Evolutionary conservation across 2,329 filamentous ascomycete genomes (phyloP).

Genomic region (Blumeriella jaapii): DNA sequence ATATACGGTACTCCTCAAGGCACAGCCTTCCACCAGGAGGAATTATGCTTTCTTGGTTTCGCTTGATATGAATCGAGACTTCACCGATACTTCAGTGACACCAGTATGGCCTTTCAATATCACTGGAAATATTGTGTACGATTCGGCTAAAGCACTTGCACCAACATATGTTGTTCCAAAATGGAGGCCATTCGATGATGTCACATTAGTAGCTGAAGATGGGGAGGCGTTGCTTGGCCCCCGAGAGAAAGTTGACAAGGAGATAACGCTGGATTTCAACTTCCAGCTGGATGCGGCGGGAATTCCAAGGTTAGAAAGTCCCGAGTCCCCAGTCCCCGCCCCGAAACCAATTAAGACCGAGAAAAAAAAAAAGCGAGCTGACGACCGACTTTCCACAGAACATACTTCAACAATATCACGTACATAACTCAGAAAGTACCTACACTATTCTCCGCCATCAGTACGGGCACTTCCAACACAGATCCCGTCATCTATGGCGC

Average conservation of each 20-base stretch:
- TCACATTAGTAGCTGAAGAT: constrained; percentile 48
- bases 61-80: constrained; percentile 36
- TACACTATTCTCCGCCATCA: constrained; percentile 64
- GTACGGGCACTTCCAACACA: constrained; percentile 33
- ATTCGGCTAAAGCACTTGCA: constrained; percentile 34
- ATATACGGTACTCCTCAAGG: constrained; percentile 32
- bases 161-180: constrained; percentile 42
- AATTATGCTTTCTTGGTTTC: constrained; percentile 13
- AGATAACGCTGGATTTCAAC: constrained; percentile 14
- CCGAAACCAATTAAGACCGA: constrained; percentile 2
- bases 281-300: constrained; percentile 11
- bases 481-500: constrained; percentile 51
- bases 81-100: constrained; percentile 31
- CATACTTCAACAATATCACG: constrained; percentile 64
- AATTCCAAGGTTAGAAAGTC: constrained; percentile 15
- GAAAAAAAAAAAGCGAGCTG: neutral
- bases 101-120: constrained; percentile 40
- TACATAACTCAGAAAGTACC: constrained; percentile 68
- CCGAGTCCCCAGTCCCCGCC: too few relatives aligned
- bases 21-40: constrained; percentile 29
- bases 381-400: constrained; percentile 17
- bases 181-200: constrained; percentile 58
- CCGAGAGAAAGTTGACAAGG: constrained; percentile 6
- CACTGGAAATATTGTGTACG: constrained; percentile 48
- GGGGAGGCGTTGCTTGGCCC: constrained; percentile 6